Percentiles rank a stretch among this genome's conserved stretches.
Conservation (phyloP, 495 filamentous ascomycete genomes). For the Hypoxylon fuscum region DNA sequence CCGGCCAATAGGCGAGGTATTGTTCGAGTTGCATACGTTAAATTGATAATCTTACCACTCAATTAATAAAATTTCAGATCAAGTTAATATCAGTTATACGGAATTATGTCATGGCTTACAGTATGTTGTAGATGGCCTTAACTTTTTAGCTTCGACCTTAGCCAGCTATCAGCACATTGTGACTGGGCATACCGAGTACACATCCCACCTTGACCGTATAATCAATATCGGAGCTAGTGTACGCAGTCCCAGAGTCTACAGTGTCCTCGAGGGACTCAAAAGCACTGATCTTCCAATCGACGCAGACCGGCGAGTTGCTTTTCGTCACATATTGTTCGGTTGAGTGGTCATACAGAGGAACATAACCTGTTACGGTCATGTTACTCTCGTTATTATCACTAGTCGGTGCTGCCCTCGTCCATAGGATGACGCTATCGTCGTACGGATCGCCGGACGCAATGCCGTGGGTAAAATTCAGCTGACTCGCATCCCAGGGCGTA, state of each 20-base stretch:
- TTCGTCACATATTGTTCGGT: conserved; percentile 59
- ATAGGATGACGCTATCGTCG: conserved; percentile 68
- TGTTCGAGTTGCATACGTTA: conserved; percentile 56
- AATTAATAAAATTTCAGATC: neutral
- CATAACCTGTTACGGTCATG: conserved; percentile 61
- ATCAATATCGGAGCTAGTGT: conserved; percentile 71
- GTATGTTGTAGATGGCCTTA: conserved; percentile 66
- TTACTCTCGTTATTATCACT: conserved; percentile 62
- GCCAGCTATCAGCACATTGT: conserved; percentile 11
- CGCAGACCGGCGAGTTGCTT: conserved; percentile 66
- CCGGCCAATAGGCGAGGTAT: conserved; percentile 56
- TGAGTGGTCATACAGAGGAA: conserved; percentile 65
- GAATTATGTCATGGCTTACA: conserved; percentile 44
- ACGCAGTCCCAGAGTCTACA: conserved; percentile 60
- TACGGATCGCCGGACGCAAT: conserved; percentile 73
- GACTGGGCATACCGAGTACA: neutral
- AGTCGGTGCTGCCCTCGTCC: conserved; percentile 67
- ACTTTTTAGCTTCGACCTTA: conserved; percentile 65
- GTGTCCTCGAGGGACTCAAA: conserved; percentile 50
- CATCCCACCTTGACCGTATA: conserved; percentile 67
- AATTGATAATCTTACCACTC: conserved; percentile 55
- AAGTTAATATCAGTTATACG: neutral
- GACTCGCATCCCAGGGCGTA: conserved; percentile 52
- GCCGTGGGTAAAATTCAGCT: conserved; percentile 68
- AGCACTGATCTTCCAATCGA: conserved; percentile 57